These are phyloP conservation scores for Carallia pectinifolia DNA, from an alignment of 345 rosid species.

Conservation along the genomic window DNA sequence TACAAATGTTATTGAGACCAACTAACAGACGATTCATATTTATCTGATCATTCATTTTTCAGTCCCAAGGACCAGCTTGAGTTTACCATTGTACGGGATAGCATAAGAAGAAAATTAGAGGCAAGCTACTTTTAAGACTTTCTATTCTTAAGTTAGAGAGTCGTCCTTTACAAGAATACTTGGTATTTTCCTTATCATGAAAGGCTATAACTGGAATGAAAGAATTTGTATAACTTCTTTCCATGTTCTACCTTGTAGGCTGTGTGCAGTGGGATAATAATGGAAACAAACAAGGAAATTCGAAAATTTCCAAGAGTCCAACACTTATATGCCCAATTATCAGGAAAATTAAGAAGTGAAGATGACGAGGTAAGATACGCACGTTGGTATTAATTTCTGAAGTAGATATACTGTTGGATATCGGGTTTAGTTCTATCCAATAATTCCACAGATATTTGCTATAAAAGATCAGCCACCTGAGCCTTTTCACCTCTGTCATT, in stretches of 20 bases:
- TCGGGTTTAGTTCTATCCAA: neutral
- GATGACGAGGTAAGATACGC: conserved; percentile 65
- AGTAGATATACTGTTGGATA: neutral
- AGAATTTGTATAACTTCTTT: neutral
- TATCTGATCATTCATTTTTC: conserved; percentile 17
- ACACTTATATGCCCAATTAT: conserved; percentile 68
- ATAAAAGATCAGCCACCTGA: neutral
- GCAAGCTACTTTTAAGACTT: conserved; percentile 37
- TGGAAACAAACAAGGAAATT: conserved; percentile 65
- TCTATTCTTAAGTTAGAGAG: neutral
- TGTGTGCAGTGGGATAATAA: conserved; percentile 55
- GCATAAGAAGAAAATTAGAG: conserved; percentile 67
- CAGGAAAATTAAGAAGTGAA: conserved; percentile 68
- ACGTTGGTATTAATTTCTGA: neutral
- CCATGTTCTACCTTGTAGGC: conserved; percentile 41
- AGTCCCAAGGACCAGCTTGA: conserved; percentile 88
- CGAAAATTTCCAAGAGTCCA: conserved; percentile 79
- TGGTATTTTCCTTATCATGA: neutral
- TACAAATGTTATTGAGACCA: conserved; percentile 2
- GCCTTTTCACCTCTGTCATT: neutral
- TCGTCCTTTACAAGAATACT: too few relatives aligned
- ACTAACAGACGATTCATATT: conserved; percentile 1
- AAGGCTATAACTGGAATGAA: neutral
- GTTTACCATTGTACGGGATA: conserved; percentile 79
- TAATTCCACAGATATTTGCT: conserved; percentile 2